phyloP scores from a whole-genome alignment of 257 asterid species.

The Nicotiana noctiflora region DNA sequence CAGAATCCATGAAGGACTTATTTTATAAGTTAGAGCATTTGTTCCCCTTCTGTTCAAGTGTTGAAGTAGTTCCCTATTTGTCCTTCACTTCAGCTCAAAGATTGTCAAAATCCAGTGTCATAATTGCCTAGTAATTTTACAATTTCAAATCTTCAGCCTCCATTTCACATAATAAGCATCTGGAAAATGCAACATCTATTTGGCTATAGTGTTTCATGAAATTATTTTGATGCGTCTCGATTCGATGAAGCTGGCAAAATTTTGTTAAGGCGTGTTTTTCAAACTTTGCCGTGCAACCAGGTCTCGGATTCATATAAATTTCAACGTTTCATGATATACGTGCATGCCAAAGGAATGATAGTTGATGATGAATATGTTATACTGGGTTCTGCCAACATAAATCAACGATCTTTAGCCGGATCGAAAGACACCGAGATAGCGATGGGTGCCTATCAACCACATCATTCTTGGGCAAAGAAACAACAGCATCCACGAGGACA shows the following conservation, averaged over 20 bases:
- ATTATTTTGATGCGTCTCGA: not conserved
- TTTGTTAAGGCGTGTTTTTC: not conserved
- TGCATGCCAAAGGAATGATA: slow-evolving; percentile 91
- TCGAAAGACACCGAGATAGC: slow-evolving; percentile 90
- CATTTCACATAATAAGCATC: not conserved
- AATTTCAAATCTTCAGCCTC: not conserved
- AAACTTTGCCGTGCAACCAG: slow-evolving; percentile 26
- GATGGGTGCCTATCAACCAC: slow-evolving; percentile 94
- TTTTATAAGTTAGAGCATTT: not conserved
- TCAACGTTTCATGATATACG: slow-evolving; percentile 84
- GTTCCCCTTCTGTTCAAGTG: not conserved
- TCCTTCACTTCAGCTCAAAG: not conserved
- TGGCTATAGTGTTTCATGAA: not conserved
- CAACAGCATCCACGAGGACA: slow-evolving; percentile 66
- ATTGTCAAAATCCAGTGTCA: not conserved
- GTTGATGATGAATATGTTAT: slow-evolving; percentile 85
- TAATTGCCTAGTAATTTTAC: not conserved
- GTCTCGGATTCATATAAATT: slow-evolving; percentile 56
- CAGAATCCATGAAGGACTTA: not conserved
- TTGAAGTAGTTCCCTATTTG: not conserved
- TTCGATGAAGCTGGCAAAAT: not conserved
- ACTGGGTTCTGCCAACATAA: slow-evolving; percentile 83
- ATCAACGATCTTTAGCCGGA: slow-evolving; percentile 94
- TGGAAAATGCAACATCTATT: not conserved
- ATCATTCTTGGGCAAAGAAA: slow-evolving; percentile 51